These are phyloP conservation scores for Solanum neorickii DNA, from an alignment of 257 asterid genomes.

Conservation along the genomic window DNA sequence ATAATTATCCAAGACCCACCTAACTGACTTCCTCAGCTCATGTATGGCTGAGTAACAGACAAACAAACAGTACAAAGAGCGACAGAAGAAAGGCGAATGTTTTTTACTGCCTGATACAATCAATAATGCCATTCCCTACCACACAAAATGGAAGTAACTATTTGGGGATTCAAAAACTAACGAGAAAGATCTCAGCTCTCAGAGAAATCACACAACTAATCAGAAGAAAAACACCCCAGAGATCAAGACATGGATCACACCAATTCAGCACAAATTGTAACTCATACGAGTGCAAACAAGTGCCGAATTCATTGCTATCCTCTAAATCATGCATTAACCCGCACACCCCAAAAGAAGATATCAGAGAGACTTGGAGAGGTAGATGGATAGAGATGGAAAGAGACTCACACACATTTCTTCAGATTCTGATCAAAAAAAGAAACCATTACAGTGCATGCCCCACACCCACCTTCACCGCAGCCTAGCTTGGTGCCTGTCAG, in stretches of 20 bases:
- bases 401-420: slow-evolving; percentile 89
- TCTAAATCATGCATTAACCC: background rate
- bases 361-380: background rate
- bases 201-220: background rate
- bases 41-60: background rate
- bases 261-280: background rate
- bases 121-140: background rate
- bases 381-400: slow-evolving; percentile 6
- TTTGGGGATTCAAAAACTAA: background rate
- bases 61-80: background rate
- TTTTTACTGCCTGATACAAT: background rate
- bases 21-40: background rate
- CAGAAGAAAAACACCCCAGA: background rate
- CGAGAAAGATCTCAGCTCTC: background rate
- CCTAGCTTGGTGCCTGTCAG: slow-evolving; percentile 97
- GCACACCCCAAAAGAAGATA: background rate
- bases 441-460: slow-evolving; percentile 98
- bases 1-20: background rate
- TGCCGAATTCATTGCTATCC: background rate
- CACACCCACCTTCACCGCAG: slow-evolving; percentile 99
- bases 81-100: background rate
- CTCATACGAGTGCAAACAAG: background rate
- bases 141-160: background rate
- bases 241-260: slow-evolving; percentile 2
- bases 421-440: slow-evolving; percentile 63